Conservation (phyloP, 2,329 filamentous ascomycete genomes). For the Grosmannia clavigera region DNA sequence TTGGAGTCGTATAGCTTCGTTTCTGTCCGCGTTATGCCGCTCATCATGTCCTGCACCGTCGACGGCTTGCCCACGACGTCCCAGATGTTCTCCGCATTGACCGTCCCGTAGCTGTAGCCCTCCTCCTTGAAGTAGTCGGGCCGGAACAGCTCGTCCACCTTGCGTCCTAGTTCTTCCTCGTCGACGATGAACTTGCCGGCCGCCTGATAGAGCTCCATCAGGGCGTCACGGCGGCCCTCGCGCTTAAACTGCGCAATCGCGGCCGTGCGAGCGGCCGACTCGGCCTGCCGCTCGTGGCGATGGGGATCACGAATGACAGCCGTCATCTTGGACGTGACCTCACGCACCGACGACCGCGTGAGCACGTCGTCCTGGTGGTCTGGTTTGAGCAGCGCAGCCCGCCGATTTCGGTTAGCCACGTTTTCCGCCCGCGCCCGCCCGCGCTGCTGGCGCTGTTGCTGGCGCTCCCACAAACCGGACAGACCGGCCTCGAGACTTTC, state of each 20-base stretch:
- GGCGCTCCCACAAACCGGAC: slow-evolving; percentile 54
- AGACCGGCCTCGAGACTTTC: slow-evolving; percentile 62
- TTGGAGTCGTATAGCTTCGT: slow-evolving; percentile 23
- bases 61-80: slow-evolving; percentile 33
- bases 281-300: slow-evolving; percentile 42
- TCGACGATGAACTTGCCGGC: slow-evolving; percentile 77
- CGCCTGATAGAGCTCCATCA: slow-evolving; percentile 85
- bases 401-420: slow-evolving; percentile 34
- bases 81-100: slow-evolving; percentile 36
- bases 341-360: slow-evolving; percentile 54
- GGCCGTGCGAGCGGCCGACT: slow-evolving; percentile 26
- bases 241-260: slow-evolving; percentile 37
- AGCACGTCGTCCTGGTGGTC: slow-evolving; percentile 59
- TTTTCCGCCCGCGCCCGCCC: slow-evolving; percentile 16
- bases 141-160: slow-evolving; percentile 66
- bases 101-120: slow-evolving; percentile 21
- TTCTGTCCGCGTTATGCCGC: slow-evolving; percentile 19
- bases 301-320: slow-evolving; percentile 47
- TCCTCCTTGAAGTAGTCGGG: slow-evolving; percentile 40
- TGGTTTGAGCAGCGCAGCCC: slow-evolving; percentile 44
- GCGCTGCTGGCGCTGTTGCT: slow-evolving; percentile 29
- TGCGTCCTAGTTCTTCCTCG: slow-evolving; percentile 60
- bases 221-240: slow-evolving; percentile 51
- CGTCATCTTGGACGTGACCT: slow-evolving; percentile 34
- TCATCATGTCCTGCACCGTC: slow-evolving; percentile 32